Base-by-base conservation (phyloP, 345 rosid species). In the Hibiscus syriacus region DNA sequence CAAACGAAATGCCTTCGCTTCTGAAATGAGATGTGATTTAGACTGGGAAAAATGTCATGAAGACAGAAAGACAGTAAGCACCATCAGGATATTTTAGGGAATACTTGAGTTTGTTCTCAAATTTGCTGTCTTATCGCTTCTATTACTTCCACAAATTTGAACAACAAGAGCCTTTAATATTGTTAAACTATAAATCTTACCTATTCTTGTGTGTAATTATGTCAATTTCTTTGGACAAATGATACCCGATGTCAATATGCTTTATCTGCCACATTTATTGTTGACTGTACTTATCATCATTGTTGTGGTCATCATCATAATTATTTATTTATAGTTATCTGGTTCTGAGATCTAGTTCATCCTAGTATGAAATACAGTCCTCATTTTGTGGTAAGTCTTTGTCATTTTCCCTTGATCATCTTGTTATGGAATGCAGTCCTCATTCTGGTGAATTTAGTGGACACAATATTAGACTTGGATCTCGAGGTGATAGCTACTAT, bases 401-500 rank as follows among this genome's bases (percentile, higher is more conserved):
- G 7, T 45, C 27, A 48, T 55, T 29, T 23, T 72, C 19, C 22
- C 32, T 20, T 72, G 53, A 67, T 73, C 23, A 13, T 39, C 55
- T 63, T 64, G 17, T 45, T 54, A 41, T 54, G 59, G 27, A 68
- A 55, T 81, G 81, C 86, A 93, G 98, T 73, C 98, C 98, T 70
- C 86, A 87, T 50, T 70, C 94, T 69, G 97, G 99, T 69, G 86
- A 86, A 66, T 94, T 87, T 75, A 80, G 75, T 60, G 97, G 99
- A 71, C 92, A 94, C 75, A 88, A 89, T 79, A 91, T 94, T 68
- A 86, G 99, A 71, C 84, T 94, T 69, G 99, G 99, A 67, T 94
- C 99, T 77, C 95, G 98, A 63, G 99, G 98, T 50, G 99, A 94
- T 79, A 91, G 99, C 80, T 94, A 94, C 80, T 94, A 91, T 73